Conservation (phyloP, 495 filamentous ascomycete species). For the Bacidia rubella region DNA sequence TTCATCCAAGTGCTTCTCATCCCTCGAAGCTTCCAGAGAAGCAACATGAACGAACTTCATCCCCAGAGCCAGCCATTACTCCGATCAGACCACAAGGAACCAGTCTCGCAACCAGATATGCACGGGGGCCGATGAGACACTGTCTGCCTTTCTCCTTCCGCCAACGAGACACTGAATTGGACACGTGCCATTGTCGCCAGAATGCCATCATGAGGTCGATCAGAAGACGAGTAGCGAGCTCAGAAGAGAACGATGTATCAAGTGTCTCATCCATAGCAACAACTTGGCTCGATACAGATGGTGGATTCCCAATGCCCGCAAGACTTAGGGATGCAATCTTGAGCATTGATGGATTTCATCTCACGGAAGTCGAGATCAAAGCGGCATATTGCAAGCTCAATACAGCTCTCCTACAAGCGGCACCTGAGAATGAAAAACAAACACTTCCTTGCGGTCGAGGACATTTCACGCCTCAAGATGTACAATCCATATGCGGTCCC, state of each 20-base stretch:
- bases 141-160: too few species aligned
- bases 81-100: not conserved
- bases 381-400: not conserved
- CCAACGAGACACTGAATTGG: too few species aligned
- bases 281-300: too few species aligned
- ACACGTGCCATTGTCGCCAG: too few species aligned
- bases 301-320: not conserved
- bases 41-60: not conserved
- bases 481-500: not conserved
- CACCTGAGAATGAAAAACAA: not conserved
- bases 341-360: not conserved
- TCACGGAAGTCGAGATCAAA: not conserved
- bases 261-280: too few species aligned
- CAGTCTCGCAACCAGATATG: not conserved
- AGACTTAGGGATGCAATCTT: not conserved
- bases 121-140: not conserved
- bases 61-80: not conserved
- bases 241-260: too few species aligned
- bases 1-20: too few species aligned
- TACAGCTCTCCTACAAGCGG: not conserved
- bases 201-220: too few species aligned
- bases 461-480: not conserved
- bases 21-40: too few species aligned
- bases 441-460: not conserved
- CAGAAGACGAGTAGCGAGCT: too few species aligned